Conservation (phyloP, 768 basidiomycete genomes). For the Mycena floridula region DNA sequence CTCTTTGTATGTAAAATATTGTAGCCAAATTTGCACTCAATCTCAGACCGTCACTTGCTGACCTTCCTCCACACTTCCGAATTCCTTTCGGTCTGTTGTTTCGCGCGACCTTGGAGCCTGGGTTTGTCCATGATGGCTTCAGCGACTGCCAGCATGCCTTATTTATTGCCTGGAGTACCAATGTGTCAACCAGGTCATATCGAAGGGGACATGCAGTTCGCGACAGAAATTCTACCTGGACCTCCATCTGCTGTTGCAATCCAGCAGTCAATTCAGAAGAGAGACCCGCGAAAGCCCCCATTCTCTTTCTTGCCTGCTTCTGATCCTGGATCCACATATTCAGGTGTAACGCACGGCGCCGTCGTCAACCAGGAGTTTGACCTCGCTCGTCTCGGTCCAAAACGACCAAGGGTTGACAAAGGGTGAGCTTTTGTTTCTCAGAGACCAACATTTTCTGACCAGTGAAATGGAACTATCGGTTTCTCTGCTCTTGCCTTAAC, state of each 20-base stretch:
- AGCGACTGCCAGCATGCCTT: slow-evolving; percentile 67
- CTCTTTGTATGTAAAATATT: no score
- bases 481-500: no score
- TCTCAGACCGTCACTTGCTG: no score
- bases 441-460: slow-evolving; percentile 6
- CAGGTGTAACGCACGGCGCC: slow-evolving; percentile 65
- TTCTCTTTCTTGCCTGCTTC: slow-evolving; percentile 78
- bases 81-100: no score
- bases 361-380: slow-evolving; percentile 59
- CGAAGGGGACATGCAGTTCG: slow-evolving; percentile 75
- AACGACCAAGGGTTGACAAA: slow-evolving; percentile 70
- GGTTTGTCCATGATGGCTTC: no score
- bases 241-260: slow-evolving; percentile 71
- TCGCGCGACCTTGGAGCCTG: no score
- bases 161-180: slow-evolving; percentile 66
- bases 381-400: slow-evolving; percentile 45
- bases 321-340: slow-evolving; percentile 87
- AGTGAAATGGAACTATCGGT: slow-evolving; percentile 18
- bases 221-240: slow-evolving; percentile 87
- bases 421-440: slow-evolving; percentile 42
- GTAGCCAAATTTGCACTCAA: no score
- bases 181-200: slow-evolving; percentile 75
- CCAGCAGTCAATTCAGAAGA: slow-evolving; percentile 66
- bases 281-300: slow-evolving; percentile 75
- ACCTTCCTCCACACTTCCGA: no score